Evolutionary conservation across 2,329 filamentous ascomycete species (phyloP).

Genomic region (Arthrobotrys iridis): DNA sequence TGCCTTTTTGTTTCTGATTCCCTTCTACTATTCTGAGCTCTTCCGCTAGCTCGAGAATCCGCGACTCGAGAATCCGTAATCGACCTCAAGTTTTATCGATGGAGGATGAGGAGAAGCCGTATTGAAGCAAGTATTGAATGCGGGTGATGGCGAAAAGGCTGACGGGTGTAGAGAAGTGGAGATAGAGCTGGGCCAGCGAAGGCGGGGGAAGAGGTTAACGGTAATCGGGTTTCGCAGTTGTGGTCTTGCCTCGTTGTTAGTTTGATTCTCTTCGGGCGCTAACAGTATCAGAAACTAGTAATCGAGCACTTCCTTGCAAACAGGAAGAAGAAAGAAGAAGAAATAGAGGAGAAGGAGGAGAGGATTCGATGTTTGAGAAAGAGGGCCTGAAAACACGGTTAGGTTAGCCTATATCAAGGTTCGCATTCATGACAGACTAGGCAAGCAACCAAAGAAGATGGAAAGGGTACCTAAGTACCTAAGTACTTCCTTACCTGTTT

Average conservation of each 20-base stretch:
- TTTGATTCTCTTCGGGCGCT: conserved; percentile 46
- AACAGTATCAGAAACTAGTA: conserved; percentile 29
- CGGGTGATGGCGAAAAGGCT: neutral
- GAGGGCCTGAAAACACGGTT: neutral
- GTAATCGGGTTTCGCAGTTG: conserved; percentile 32
- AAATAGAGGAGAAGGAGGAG: neutral
- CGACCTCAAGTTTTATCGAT: neutral
- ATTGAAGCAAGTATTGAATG: neutral
- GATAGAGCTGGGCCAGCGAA: neutral
- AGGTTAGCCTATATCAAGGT: conserved; percentile 12
- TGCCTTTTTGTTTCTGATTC: neutral
- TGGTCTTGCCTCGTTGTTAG: conserved; percentile 24
- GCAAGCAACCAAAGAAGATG: neutral
- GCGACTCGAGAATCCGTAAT: conserved; percentile 15
- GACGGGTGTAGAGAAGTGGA: neutral
- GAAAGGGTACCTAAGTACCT: too few species aligned
- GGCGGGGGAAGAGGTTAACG: conserved; percentile 29
- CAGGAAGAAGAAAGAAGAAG: neutral
- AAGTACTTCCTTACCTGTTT: too few species aligned
- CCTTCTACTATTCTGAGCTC: conserved; percentile 2
- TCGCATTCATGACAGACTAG: conserved; percentile 8
- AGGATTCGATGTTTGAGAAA: neutral
- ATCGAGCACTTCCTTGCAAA: conserved; percentile 7
- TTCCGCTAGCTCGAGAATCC: neutral
- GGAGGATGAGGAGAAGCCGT: neutral